Evolutionary conservation across 129 eudicot species (phyloP), one percentile per base, ranked within the genome.

Genomic region (Flaveria ramosissima): DNA sequence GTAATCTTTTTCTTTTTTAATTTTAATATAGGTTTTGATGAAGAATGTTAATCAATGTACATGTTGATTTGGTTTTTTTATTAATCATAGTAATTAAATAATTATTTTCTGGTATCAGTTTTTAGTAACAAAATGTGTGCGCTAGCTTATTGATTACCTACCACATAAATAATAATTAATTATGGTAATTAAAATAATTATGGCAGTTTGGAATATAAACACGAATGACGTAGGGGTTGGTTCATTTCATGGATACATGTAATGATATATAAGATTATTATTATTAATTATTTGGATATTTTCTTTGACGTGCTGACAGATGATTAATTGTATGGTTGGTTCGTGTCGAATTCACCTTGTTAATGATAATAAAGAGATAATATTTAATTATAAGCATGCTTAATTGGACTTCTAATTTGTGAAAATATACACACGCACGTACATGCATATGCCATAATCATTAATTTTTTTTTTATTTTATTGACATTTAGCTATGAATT

Each of bases 241-340:
- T 66, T 61, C 72, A 61, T 6, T 60, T 71, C 63, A 60, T 68
- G 26, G 72, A 16, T n/a, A n/a, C n/a, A n/a, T n/a, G n/a, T n/a
- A 30, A 27, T 20, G 0, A 7, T 27, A 53, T n/a, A 76, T 56
- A 36, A 36, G 7, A 36, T 36, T 36, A 36, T 36, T 36, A 36
- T 30, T 30, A 3, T 27, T 27, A 27, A 16, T 17, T 19, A 55
- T 66, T 63, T 27, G 45, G 39, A 60, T 27, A 62, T 55, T 68
- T 77, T 68, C 39, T 42, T 68, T 77, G 75, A 77, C 75, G n/a
- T n/a, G n/a, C n/a, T n/a, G 68, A 73, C 48, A 27, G 12, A 15
- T 14, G 26, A 36, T 8, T 45, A 11, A 57, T 72, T 72, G 10
- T 68, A 41, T 21, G 68, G 21, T 42, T 73, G 24, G 68, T 77